Evolutionary conservation across 2,329 filamentous ascomycete species (phyloP), one percentile per base, ranked within the genome.

Genomic region (Basipetospora chlamydospora): DNA sequence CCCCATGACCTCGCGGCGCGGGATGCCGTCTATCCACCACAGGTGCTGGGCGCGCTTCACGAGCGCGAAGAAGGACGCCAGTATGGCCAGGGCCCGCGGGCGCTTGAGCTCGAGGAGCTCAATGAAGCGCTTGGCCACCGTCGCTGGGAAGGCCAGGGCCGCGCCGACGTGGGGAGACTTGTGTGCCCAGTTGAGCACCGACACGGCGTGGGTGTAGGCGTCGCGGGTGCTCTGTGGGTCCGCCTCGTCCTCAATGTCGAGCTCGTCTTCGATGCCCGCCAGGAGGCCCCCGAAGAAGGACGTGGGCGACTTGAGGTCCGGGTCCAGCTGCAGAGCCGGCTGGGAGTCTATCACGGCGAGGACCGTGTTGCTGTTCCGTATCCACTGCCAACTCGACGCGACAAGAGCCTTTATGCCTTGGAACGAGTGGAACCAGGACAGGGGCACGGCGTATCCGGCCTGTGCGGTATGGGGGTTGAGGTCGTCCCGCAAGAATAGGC

Each of bases 1-100:
- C 15, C 77, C 75, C 49, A 73, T 67, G 12, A 83, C 70, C 46
- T 83, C 73, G 38, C 73, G 67, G 12, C 68, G 66, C 6, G 76
- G 69, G 47, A 80, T 76, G 26, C 77, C 75, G 15, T 73, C 65
- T 20, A 82, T 58, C 78, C 79, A 84, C 79, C 79, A 84, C 12
- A 75, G 59, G 12, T 61, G 53, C 41, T 77, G 69, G 42, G 79
- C 60, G 23, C 66, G 65, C 47, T 76, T 76, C 32, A 81, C 59
- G 26, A 79, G 57, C 20, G 73, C 75, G 46, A 79, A 79, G 51
- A 78, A 80, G 50, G 71, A 75, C 6, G 74, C 75, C 2, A 80
- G 62, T 25, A 79, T 73, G 22, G 69, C 66, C 20, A 80, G 59
- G 2, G 75, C 73, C 10, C 75, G 69, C 2, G 75, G 75, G 10